phyloP scores from a whole-genome alignment of 805 yeast genomes.

The Scheffersomyces ergatensis region DNA sequence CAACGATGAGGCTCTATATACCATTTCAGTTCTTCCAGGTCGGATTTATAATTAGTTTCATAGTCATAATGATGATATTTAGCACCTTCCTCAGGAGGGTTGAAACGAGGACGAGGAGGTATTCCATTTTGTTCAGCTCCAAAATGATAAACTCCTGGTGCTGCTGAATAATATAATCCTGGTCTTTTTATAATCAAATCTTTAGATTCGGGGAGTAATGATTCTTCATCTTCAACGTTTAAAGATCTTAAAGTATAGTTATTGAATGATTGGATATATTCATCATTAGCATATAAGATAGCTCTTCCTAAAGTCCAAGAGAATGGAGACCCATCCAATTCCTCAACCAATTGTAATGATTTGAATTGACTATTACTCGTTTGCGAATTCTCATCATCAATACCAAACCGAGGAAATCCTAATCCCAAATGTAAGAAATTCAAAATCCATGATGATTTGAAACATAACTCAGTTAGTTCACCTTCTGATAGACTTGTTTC shows the following conservation, averaged over 20 bases:
- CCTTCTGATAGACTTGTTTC: constrained; percentile 33
- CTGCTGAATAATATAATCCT: constrained; percentile 50
- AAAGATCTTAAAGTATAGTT: constrained; percentile 18
- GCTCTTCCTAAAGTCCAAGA: constrained; percentile 65
- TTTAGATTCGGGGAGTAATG: too few species aligned
- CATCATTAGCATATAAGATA: constrained; percentile 58
- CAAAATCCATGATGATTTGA: constrained; percentile 59
- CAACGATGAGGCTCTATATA: constrained; percentile 43
- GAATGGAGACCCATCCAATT: constrained; percentile 40
- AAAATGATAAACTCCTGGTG: constrained; percentile 43
- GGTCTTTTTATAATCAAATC: constrained; percentile 18
- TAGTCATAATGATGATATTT: constrained; percentile 26
- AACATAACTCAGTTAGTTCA: constrained; percentile 55
- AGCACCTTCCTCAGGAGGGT: constrained; percentile 11
- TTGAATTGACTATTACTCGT: constrained; percentile 20
- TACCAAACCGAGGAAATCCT: constrained; percentile 54
- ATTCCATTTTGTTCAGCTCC: constrained; percentile 54
- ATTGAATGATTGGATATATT: constrained; percentile 42
- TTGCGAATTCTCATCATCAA: constrained; percentile 24
- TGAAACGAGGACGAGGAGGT: constrained; percentile 41
- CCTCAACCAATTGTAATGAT: constrained; percentile 44
- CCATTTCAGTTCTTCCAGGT: constrained; percentile 34
- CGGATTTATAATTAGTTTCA: constrained; percentile 25
- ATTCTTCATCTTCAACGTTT: neutral
- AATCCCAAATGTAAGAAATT: constrained; percentile 58